phyloP scores from a whole-genome alignment of 192 early-diverging fungal species.

The Radiomyces spectabilis region DNA sequence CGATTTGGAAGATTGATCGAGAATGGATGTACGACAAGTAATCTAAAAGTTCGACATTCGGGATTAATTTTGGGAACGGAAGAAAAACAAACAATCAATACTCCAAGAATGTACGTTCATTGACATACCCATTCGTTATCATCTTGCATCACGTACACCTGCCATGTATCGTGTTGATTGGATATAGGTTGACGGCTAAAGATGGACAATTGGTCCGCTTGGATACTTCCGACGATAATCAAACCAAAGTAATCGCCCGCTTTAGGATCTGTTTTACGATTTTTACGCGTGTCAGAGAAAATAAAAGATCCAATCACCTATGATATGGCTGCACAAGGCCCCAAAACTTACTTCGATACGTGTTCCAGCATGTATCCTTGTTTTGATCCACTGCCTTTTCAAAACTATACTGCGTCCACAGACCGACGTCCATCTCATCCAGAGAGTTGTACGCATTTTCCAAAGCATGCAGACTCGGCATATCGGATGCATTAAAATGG shows the following conservation, averaged over 20 bases:
- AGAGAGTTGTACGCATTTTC: slow-evolving; percentile 29
- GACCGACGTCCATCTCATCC: slow-evolving; percentile 27
- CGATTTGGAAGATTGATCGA: no score
- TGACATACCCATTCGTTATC: no score
- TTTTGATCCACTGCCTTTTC: slow-evolving; percentile 43
- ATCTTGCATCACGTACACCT: no score
- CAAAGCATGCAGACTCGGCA: slow-evolving; percentile 32
- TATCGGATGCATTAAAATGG: slow-evolving; percentile 31
- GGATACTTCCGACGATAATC: slow-evolving; percentile 31
- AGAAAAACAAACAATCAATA: no score
- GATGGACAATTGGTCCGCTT: no score
- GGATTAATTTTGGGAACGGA: no score
- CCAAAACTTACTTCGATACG: slow-evolving; percentile 22
- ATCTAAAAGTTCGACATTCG: no score
- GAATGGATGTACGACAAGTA: no score
- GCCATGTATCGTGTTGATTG: no score
- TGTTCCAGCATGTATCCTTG: slow-evolving; percentile 44
- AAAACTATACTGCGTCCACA: slow-evolving; percentile 36
- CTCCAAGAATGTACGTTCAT: no score
- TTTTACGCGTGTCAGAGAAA: no score
- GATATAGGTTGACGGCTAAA: no score
- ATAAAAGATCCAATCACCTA: neutral
- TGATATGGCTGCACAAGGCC: neutral
- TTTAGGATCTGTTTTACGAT: slow-evolving; percentile 30
- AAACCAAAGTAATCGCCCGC: slow-evolving; percentile 45